phyloP scores from a whole-genome alignment of 2,329 filamentous ascomycete species.

The Trichophyton rubrum region DNA sequence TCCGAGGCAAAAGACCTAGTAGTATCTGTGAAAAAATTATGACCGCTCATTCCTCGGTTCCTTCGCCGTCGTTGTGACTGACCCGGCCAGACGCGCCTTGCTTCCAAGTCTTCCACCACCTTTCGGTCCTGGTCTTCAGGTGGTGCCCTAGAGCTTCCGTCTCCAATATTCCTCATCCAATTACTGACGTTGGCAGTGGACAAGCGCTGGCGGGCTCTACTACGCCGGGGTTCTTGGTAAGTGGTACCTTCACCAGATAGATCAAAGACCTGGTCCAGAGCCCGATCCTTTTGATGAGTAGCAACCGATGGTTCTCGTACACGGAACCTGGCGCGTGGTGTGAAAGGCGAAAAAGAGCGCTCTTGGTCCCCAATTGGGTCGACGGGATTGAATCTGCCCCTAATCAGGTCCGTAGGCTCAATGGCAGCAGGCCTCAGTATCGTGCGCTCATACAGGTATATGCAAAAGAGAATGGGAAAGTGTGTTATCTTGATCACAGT shows the following conservation, averaged over 20 bases:
- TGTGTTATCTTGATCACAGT: conserved; percentile 84
- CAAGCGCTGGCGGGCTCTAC: conserved; percentile 46
- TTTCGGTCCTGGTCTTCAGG: conserved; percentile 50
- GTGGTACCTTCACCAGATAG: conserved; percentile 52
- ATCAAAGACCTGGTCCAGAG: conserved; percentile 82
- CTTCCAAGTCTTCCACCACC: conserved; percentile 47
- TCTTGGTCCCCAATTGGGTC: conserved; percentile 48
- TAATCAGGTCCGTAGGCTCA: conserved; percentile 75
- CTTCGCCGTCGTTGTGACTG: conserved; percentile 36
- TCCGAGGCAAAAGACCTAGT: conserved; percentile 46
- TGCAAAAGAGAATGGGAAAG: conserved; percentile 71
- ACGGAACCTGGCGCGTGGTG: conserved; percentile 48
- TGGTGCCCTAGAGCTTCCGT: conserved; percentile 39
- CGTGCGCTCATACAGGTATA: conserved; percentile 75
- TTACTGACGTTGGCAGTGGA: conserved; percentile 71
- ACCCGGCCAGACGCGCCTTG: conserved; percentile 36
- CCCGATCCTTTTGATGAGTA: conserved; percentile 79
- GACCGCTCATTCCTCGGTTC: conserved; percentile 19
- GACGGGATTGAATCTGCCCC: conserved; percentile 46
- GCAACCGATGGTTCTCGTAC: conserved; percentile 76
- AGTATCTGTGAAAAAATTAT: conserved; percentile 40
- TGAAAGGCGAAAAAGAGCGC: conserved; percentile 54
- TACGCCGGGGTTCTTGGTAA: conserved; percentile 43
- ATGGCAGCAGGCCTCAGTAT: conserved; percentile 64
- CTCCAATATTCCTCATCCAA: conserved; percentile 68